phyloP scores from a whole-genome alignment of 192 early-diverging fungal species.

The Cladochytrium replicatum region DNA sequence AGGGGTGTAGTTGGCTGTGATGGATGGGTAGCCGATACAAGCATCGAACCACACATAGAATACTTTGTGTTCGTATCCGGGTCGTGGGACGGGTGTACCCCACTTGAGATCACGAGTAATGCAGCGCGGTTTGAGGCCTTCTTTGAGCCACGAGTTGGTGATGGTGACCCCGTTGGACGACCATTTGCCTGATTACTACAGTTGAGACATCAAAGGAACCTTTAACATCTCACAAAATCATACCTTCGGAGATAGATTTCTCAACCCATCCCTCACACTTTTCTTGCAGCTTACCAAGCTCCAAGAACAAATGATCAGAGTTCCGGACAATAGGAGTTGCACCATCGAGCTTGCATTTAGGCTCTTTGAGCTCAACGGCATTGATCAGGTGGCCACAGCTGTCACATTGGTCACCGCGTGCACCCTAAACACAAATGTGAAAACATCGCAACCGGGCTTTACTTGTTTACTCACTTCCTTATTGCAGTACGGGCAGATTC shows the following conservation, averaged over 20 bases:
- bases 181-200: constrained; percentile 53
- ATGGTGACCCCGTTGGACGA: constrained; percentile 77
- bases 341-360: constrained; percentile 87
- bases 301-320: constrained; percentile 85
- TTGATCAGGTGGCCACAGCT: constrained; percentile 82
- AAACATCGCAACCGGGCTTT: constrained; percentile 18
- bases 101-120: constrained; percentile 99
- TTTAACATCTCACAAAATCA: neutral
- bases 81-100: constrained; percentile 87
- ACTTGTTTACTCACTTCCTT: constrained; percentile 44
- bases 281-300: constrained; percentile 70
- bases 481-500: constrained; percentile 82
- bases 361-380: constrained; percentile 84
- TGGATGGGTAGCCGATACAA: constrained; percentile 94
- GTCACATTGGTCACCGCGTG: constrained; percentile 99
- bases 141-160: constrained; percentile 86
- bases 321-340: constrained; percentile 68
- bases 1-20: constrained; percentile 89
- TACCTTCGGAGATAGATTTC: constrained; percentile 56
- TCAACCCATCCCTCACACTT: constrained; percentile 65
- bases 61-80: constrained; percentile 79
- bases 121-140: constrained; percentile 84
- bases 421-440: constrained; percentile 52
- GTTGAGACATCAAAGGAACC: constrained; percentile 2
- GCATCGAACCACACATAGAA: constrained; percentile 99